These are phyloP conservation scores for Podila horticola DNA, from an alignment of 192 early-diverging fungal species.

Conservation along the genomic window DNA sequence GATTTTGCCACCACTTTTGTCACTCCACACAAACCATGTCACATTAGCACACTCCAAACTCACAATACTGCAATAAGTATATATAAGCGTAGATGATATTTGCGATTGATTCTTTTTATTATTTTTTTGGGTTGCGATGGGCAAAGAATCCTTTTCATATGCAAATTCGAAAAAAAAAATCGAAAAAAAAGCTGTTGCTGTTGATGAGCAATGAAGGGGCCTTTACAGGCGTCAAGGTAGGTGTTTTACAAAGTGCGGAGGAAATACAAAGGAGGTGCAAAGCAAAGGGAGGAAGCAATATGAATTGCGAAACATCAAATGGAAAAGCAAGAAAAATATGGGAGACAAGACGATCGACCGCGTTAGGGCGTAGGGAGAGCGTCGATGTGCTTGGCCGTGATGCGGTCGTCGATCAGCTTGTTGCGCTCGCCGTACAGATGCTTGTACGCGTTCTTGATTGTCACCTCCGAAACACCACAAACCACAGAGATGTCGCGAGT, in stretches of 20 bases:
- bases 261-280: too few relatives aligned
- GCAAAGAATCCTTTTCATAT: not conserved
- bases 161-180: not conserved
- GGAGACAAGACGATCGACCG: too few relatives aligned
- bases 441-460: constrained; percentile 89
- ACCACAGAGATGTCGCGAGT: constrained; percentile 85
- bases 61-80: too few relatives aligned
- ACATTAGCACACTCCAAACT: too few relatives aligned
- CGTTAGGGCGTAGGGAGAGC: constrained; percentile 52
- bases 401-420: constrained; percentile 60
- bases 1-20: too few relatives aligned
- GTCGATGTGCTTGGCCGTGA: constrained; percentile 56
- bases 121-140: too few relatives aligned
- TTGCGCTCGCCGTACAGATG: constrained; percentile 68
- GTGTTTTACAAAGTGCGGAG: too few relatives aligned
- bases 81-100: too few relatives aligned
- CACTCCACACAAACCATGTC: too few relatives aligned
- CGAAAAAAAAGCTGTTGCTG: not conserved
- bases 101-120: too few relatives aligned
- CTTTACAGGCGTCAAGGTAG: not conserved
- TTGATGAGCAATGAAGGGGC: not conserved
- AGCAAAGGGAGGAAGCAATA: too few relatives aligned
- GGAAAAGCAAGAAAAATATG: not conserved
- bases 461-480: constrained; percentile 93
- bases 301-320: too few relatives aligned